These are phyloP conservation scores for Truncatella angustata DNA, from an alignment of 2,329 filamentous ascomycete species.

Conservation along the genomic window DNA sequence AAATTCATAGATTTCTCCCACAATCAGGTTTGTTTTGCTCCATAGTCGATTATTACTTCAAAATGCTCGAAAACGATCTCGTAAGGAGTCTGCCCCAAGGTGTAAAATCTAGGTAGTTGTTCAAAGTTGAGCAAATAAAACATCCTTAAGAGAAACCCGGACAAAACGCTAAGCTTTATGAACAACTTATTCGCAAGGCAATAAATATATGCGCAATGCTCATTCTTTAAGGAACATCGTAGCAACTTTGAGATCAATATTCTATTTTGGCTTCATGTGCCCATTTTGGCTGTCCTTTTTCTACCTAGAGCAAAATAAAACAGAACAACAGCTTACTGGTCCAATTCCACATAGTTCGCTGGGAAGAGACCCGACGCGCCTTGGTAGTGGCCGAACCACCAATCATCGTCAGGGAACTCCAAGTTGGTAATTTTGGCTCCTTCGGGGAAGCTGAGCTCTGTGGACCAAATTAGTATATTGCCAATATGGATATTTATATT, in stretches of 20 bases:
- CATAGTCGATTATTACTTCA: too few relatives aligned
- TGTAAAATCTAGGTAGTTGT: too few relatives aligned
- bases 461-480: conserved; percentile 36
- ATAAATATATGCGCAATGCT: too few relatives aligned
- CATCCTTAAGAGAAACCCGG: too few relatives aligned
- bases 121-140: too few relatives aligned
- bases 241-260: background rate
- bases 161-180: too few relatives aligned
- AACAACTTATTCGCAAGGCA: too few relatives aligned
- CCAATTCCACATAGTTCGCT: conserved; percentile 66
- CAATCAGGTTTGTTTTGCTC: too few relatives aligned
- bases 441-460: conserved; percentile 80
- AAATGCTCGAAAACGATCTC: too few relatives aligned
- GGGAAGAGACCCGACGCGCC: conserved; percentile 83
- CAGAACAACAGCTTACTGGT: conserved; percentile 26
- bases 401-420: conserved; percentile 97
- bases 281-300: background rate
- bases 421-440: conserved; percentile 78
- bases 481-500: conserved; percentile 18
- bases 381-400: conserved; percentile 90
- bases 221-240: background rate
- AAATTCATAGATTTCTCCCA: too few relatives aligned
- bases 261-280: background rate
- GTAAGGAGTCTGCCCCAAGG: too few relatives aligned
- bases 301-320: background rate